Conservation (phyloP, 2,329 filamentous ascomycete species). For the Scedosporium dehoogii region DNA sequence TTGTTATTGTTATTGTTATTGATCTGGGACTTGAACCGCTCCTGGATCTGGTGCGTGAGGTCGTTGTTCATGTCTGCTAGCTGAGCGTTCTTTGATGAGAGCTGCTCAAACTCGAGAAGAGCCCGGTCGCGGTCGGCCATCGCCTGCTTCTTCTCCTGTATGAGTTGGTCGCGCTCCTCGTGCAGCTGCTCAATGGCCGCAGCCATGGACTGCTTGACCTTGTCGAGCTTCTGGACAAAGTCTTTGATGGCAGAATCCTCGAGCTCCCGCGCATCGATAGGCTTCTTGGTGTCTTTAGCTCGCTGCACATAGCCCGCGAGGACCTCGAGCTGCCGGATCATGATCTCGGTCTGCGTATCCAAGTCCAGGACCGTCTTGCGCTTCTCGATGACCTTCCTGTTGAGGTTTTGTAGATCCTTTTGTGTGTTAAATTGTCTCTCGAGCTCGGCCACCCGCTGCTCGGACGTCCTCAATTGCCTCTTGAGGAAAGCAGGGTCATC, state of each 20-base stretch:
- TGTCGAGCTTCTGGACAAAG: constrained; percentile 65
- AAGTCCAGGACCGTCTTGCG: constrained; percentile 90
- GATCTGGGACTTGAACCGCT: constrained; percentile 75
- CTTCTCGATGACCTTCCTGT: constrained; percentile 84
- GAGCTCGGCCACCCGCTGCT: constrained; percentile 78
- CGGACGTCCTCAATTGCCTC: constrained; percentile 69
- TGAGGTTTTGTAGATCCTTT: constrained; percentile 62
- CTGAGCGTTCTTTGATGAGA: constrained; percentile 90
- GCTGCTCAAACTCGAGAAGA: constrained; percentile 88
- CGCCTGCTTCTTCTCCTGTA: constrained; percentile 76
- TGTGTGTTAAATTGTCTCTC: constrained; percentile 64
- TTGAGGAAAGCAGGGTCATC: constrained; percentile 61
- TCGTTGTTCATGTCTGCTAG: constrained; percentile 93
- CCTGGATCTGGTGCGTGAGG: constrained; percentile 87
- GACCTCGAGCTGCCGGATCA: constrained; percentile 83
- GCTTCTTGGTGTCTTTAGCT: constrained; percentile 72
- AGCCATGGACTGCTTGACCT: constrained; percentile 49
- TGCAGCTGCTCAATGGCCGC: constrained; percentile 49
- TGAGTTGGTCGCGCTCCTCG: constrained; percentile 65
- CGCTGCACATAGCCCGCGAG: constrained; percentile 80
- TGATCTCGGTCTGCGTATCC: constrained; percentile 90
- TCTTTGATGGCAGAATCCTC: constrained; percentile 89
- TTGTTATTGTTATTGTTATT: constrained; percentile 16
- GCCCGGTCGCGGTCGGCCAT: constrained; percentile 84
- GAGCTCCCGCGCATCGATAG: constrained; percentile 70